Evolutionary conservation across 345 rosid genomes (phyloP), one percentile per base, ranked within the genome.

Genomic region (Moricandia arvensis): DNA sequence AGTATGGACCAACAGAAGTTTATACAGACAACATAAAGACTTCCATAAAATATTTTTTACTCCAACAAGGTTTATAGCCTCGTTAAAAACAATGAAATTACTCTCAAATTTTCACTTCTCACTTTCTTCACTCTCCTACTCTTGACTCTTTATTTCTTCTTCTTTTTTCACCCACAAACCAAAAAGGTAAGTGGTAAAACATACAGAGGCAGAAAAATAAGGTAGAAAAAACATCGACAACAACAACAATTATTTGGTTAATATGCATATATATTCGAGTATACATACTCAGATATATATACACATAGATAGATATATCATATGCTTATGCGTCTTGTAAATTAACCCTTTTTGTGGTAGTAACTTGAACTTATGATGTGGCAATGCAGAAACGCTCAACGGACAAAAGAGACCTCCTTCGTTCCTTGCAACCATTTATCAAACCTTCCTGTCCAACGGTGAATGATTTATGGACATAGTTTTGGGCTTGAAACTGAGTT

Each of bases 321-420:
- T 78, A 79, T 68, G 73, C 29, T 77, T 65, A 47, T 71, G 70
- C 68, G 47, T 73, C 63, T 61, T 62, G 64, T 59, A 51, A 72
- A 24, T 24, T 15, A 57, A 57, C 16, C 66, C 71, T 0, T 21
- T 49, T 43, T 57, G 21, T 53, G 26, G 37, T 49, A 60, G 63
- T 59, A 21, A 21, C 30, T 58, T 63, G 54, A 65, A 53, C 60
- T 78, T 21, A 87, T 63, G 90, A 88, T 21, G 95, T 90, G 74
- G 98, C 97, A 71, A 91, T 89, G 92, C 98, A 94, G 12, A 76
- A 68, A 1, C 85, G 76, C 74, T 89, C 93, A 81, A 84, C 63
- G 34, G 86, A 83, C 80, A 83, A 49, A 67, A 87, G 88, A 12
- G 97, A 87, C 80, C 90, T 87, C 83, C 89, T 83, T 0, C 79